These are phyloP conservation scores for Nitzschia sp. DNA, from an alignment of 108 stramenopile genomes.

Conservation along the genomic window DNA sequence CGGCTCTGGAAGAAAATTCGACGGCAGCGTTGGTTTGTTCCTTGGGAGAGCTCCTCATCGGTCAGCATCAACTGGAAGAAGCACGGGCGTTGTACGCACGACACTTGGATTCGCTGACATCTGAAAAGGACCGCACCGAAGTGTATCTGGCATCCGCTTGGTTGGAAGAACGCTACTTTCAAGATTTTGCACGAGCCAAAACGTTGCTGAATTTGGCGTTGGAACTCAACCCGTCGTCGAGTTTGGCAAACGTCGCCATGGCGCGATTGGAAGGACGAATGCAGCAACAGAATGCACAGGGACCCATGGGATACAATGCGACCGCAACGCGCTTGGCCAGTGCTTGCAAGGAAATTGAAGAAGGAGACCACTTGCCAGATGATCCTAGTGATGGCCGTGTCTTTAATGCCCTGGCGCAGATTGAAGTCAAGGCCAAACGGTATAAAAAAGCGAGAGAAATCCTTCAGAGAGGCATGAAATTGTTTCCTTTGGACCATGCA, in stretches of 20 bases:
- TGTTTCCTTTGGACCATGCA: constrained; percentile 67
- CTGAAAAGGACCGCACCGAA: constrained; percentile 66
- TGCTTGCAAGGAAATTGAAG: constrained; percentile 19
- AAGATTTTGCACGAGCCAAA: constrained; percentile 50
- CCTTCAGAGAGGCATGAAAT: constrained; percentile 58
- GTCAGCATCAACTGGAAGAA: constrained; percentile 24
- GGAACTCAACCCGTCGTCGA: constrained; percentile 37
- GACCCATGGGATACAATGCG: constrained; percentile 18
- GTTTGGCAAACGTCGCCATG: constrained; percentile 73
- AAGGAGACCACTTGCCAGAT: constrained; percentile 15
- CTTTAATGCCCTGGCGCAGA: constrained; percentile 81
- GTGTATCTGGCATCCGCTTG: constrained; percentile 74
- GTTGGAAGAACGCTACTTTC: constrained; percentile 74
- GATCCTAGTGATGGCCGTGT: constrained; percentile 60
- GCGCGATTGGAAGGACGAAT: constrained; percentile 68
- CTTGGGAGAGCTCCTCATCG: constrained; percentile 59
- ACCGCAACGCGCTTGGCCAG: constrained; percentile 30
- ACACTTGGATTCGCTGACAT: constrained; percentile 39
- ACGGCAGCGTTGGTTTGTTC: constrained; percentile 85
- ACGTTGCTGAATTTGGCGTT: constrained; percentile 56
- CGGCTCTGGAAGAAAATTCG: constrained; percentile 44
- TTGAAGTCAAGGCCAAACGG: constrained; percentile 66
- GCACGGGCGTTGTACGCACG: constrained; percentile 58
- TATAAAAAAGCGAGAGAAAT: constrained; percentile 59
- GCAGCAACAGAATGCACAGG: constrained; percentile 10